phyloP scores from a whole-genome alignment of 805 yeast species.

The Sugiyamaella valdiviana region DNA sequence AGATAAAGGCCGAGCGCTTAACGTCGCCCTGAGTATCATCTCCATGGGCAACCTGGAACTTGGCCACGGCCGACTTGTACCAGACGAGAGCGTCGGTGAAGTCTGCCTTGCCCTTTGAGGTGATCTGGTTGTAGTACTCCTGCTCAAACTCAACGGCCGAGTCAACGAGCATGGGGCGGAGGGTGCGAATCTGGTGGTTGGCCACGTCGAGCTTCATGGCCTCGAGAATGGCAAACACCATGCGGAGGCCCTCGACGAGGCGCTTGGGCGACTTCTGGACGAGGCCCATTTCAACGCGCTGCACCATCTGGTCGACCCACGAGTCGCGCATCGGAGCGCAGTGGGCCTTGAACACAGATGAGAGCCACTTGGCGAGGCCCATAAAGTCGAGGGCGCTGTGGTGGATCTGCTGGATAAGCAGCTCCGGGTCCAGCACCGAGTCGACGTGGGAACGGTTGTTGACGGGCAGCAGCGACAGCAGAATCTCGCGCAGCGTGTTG shows the following conservation, averaged over 20 bases:
- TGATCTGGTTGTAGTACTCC: constrained; percentile 54
- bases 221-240: constrained; percentile 76
- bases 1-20: constrained; percentile 22
- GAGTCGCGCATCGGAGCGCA: constrained; percentile 95
- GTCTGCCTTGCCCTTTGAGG: constrained; percentile 48
- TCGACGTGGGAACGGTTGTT: constrained; percentile 63
- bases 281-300: constrained; percentile 43
- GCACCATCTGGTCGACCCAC: constrained; percentile 80
- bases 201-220: constrained; percentile 95
- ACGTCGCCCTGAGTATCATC: constrained; percentile 9
- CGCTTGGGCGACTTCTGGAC: constrained; percentile 38
- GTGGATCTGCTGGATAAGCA: constrained; percentile 66
- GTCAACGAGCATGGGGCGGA: constrained; percentile 77
- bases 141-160: constrained; percentile 86
- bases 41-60: constrained; percentile 7
- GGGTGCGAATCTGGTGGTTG: constrained; percentile 81
- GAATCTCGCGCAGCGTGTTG: constrained; percentile 68
- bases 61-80: constrained; percentile 42
- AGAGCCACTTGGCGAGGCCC: constrained; percentile 65
- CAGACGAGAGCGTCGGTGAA: constrained; percentile 58
- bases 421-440: constrained; percentile 69
- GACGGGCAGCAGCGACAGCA: constrained; percentile 67
- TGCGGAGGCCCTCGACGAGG: constrained; percentile 69
- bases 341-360: constrained; percentile 72
- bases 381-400: constrained; percentile 63